Base-by-base conservation (phyloP, 1,139 yeast genomes). In the Hyphopichia buzzinii region DNA sequence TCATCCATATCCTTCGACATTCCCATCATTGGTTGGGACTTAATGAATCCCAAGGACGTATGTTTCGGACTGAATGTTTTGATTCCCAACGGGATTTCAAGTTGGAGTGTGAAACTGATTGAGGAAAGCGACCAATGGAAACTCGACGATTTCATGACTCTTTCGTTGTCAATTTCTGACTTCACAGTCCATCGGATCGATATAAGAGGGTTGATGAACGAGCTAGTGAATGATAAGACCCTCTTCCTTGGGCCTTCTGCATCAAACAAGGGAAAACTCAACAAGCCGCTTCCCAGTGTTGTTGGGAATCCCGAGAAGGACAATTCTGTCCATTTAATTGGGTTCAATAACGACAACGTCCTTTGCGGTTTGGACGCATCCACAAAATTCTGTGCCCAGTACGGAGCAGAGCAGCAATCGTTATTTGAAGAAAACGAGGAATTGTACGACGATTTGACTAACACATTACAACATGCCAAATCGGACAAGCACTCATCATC, bases 41-140 rank as follows among this genome's bases (percentile, higher is more conserved):
- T 39, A n/a, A 32, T 38, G 8, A 39, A 48, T n/a, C 61, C 64
- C 4, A 40, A 51, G 8, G 48, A 53, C 4, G 40, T 58, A 8
- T 65, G 72, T 42, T 27, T 19, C 17, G 62, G 51, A 33, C 61
- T 59, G 16, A 62, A 62, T 40, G 62, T 57, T 4, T 48, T 67
- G 30, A 61, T 67, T 27, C 72, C 73, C 3, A 67, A 66, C 46
- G 71, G 71, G 4, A 52, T 67, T 14, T 55, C 69, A 2, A 41
- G 44, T n/a, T 64, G 70, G 70, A 45, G 40, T 3, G 38, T 52
- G 3, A 42, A 35, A 17, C 40, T 38, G 4, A 29, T 54, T 19
- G 30, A 31, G 10, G 38, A 38, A 10, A 7, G 8, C 23, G 47
- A 43, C 4, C 33, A 36, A 5, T 53, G 53, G 50, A 31, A 29